A percentile compares a stretch with the other conserved stretches of the same genome.
Conservation (phyloP, 139 green algal species). For the Trebouxia sp. region DNA sequence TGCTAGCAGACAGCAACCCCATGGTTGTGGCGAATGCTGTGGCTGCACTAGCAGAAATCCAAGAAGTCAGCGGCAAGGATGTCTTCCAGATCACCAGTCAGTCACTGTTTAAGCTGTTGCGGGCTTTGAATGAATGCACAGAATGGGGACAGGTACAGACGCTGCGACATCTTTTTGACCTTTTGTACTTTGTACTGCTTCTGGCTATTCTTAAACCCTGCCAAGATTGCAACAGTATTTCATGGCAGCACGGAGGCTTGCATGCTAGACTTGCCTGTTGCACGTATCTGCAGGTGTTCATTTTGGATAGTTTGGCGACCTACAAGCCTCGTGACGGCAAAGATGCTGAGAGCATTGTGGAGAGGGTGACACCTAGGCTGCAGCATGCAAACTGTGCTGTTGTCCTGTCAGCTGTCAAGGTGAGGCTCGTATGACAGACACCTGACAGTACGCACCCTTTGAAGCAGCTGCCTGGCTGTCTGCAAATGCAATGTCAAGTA, state of each 20-base stretch:
- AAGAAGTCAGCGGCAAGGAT: slow-evolving; percentile 64
- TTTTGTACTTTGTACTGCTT: neutral
- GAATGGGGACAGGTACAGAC: slow-evolving; percentile 91
- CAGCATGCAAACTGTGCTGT: slow-evolving; percentile 98
- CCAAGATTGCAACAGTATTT: too few relatives aligned
- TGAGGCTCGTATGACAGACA: slow-evolving; percentile 45
- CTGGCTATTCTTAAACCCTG: too few relatives aligned
- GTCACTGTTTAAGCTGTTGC: slow-evolving; percentile 93
- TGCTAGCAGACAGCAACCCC: slow-evolving; percentile 95
- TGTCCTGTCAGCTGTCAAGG: slow-evolving; percentile 95
- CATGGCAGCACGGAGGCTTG: too few relatives aligned
- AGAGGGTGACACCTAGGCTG: slow-evolving; percentile 95
- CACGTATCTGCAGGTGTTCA: slow-evolving; percentile 88
- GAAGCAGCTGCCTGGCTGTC: too few relatives aligned
- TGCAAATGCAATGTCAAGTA: slow-evolving; percentile 1
- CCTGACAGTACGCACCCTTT: too few relatives aligned
- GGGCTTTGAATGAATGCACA: slow-evolving; percentile 98
- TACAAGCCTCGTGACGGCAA: slow-evolving; percentile 72
- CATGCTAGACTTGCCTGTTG: too few relatives aligned
- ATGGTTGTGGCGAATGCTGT: slow-evolving; percentile 99
- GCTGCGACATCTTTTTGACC: neutral
- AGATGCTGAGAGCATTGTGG: slow-evolving; percentile 90
- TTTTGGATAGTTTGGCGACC: slow-evolving; percentile 87
- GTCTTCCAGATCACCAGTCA: slow-evolving; percentile 77
- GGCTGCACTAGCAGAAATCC: slow-evolving; percentile 93